Evolutionary conservation across 139 green algal species (phyloP), one percentile per base, ranked within the genome.

Genomic region (Chlamydomonas incerta): DNA sequence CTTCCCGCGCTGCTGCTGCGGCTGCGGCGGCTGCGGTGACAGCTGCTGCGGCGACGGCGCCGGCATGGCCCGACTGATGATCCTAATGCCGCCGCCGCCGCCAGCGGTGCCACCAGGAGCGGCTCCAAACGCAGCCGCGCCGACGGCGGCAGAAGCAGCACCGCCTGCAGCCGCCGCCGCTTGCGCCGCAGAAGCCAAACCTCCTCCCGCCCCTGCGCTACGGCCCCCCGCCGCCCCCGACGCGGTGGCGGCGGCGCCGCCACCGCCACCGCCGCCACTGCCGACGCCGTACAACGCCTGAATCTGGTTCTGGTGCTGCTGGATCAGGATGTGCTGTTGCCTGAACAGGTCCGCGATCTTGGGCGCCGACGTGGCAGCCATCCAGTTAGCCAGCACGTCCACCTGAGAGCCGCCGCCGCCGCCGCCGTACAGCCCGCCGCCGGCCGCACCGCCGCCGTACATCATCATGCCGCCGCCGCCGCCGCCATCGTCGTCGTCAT

Each of bases 321-420:
- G 35, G 23, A 35, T 28, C 29, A 52, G 57, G 26, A 77, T 71
- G 57, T 65, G 75, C 58, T 85, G 77, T 57, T 75, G 13, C 50
- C 57, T 14, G 13, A 57, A 65, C 18, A 76, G 47, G 18, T 23
- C 70, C 35, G 28, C 20, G 10, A 72, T 34, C 24, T 34, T 34
- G 55, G 33, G 34, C 4, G 73, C 15, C 11, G 34, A 13, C 13
- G 52, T 41, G 2, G 68, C 60, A 17, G 68, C 50, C 65, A 76
- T 69, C 79, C 79, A 86, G 31, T 21, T 29, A 0, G 74, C 72
- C 82, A 82, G 65, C 26, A 74, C 72, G 62, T 88, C 72, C 47
- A 82, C 72, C 50, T 88, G 65, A 17, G 8, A 6, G 65, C 65
- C 65, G n/a, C 65, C 57, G 57, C 26, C 33, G 24, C 46, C 23